Percentiles rank a stretch among this genome's conserved stretches.
Conservation (phyloP, 192 early-diverging fungal species). For the Rhizophagus clarus region DNA sequence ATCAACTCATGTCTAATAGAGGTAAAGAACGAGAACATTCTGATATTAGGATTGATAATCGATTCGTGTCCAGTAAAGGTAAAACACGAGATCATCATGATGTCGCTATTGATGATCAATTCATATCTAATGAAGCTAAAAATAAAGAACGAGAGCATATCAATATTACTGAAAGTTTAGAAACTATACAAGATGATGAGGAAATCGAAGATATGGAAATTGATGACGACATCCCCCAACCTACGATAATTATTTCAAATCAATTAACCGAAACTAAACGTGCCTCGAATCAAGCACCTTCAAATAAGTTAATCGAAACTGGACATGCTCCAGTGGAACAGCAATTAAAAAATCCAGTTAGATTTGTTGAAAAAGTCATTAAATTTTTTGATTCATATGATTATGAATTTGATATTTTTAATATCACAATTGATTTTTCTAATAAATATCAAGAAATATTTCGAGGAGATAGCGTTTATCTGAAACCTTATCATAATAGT, state of each 20-base stretch:
- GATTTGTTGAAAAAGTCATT: not conserved
- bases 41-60: not conserved
- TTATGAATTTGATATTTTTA: not conserved
- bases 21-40: no score
- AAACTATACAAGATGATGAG: not conserved
- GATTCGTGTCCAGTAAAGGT: no score
- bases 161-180: no score
- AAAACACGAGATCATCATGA: no score
- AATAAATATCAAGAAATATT: not conserved
- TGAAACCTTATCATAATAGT: not conserved
- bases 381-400: not conserved
- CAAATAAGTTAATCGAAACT: no score
- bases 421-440: not conserved
- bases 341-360: not conserved
- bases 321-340: no score
- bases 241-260: not conserved
- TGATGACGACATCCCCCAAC: not conserved
- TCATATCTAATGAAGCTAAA: not conserved
- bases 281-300: no score
- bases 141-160: not conserved
- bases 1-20: not conserved
- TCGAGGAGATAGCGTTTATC: not conserved
- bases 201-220: not conserved
- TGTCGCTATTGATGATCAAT: no score
- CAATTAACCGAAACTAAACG: no score